These are phyloP conservation scores for Tylopilus subfusipes DNA, from an alignment of 768 basidiomycete species.

Conservation along the genomic window DNA sequence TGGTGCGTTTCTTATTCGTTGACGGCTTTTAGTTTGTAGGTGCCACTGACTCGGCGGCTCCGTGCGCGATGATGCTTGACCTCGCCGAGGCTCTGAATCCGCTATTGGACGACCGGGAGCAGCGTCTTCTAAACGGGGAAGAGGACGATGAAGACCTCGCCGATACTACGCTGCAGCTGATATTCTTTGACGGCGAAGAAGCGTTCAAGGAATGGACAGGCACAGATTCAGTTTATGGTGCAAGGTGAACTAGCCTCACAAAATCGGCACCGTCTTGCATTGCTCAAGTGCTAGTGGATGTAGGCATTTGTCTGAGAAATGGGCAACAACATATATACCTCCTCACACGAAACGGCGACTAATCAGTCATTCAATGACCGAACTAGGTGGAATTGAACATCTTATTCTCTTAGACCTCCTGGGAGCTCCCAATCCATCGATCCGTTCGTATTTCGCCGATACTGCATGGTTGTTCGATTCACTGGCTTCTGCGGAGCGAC, in stretches of 20 bases:
- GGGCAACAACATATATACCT: constrained; percentile 66
- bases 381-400: constrained; percentile 80
- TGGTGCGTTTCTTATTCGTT: constrained; percentile 3
- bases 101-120: constrained; percentile 58
- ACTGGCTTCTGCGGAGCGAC: constrained; percentile 65
- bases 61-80: constrained; percentile 93
- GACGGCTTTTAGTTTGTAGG: constrained; percentile 73
- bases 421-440: constrained; percentile 68
- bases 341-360: constrained; percentile 60
- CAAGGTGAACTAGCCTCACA: constrained; percentile 50
- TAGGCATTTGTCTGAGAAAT: constrained; percentile 87
- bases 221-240: constrained; percentile 92
- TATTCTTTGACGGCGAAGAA: constrained; percentile 98
- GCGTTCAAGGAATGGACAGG: constrained; percentile 89
- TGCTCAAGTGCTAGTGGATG: not conserved
- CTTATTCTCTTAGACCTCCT: constrained; percentile 91
- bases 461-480: constrained; percentile 94
- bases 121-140: constrained; percentile 49
- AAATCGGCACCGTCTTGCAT: not conserved
- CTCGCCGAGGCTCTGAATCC: constrained; percentile 80
- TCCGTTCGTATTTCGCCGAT: constrained; percentile 78
- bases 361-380: constrained; percentile 50
- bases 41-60: constrained; percentile 94
- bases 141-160: constrained; percentile 75
- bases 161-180: constrained; percentile 83